phyloP scores from a whole-genome alignment of 768 basidiomycete species.

The Calvatia gigantea region DNA sequence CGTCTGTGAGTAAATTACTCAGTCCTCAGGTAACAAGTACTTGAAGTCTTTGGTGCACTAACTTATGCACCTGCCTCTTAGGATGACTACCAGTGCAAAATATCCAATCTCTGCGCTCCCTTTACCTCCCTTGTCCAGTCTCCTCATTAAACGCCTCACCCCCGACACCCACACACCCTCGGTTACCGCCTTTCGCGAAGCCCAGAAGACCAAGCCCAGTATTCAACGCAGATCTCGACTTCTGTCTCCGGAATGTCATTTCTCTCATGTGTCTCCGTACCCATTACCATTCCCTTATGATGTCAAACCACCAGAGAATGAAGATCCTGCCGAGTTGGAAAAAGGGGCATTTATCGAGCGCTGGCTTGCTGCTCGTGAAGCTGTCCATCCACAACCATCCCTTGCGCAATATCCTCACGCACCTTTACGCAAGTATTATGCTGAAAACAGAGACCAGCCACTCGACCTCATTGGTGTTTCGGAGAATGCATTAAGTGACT shows the following conservation, averaged over 20 bases:
- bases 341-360: slow-evolving; percentile 66
- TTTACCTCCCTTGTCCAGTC: slow-evolving; percentile 34
- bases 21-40: background rate
- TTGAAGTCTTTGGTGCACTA: background rate
- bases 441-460: slow-evolving; percentile 46
- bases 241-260: slow-evolving; percentile 57
- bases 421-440: slow-evolving; percentile 46
- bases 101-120: slow-evolving; percentile 50
- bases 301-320: slow-evolving; percentile 51
- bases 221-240: slow-evolving; percentile 68
- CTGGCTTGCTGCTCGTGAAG: slow-evolving; percentile 71
- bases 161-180: slow-evolving; percentile 58
- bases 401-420: slow-evolving; percentile 21
- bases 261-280: slow-evolving; percentile 79
- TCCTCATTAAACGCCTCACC: slow-evolving; percentile 45
- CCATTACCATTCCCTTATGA: slow-evolving; percentile 82
- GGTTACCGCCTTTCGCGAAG: slow-evolving; percentile 45
- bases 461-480: slow-evolving; percentile 72
- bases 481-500: slow-evolving; percentile 64
- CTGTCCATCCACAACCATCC: slow-evolving; percentile 30
- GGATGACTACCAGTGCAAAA: slow-evolving; percentile 20
- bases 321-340: slow-evolving; percentile 43
- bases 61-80: slow-evolving; percentile 10
- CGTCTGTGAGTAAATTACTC: background rate
- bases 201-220: slow-evolving; percentile 54